Conservation (phyloP, 345 rosid genomes). For the Syzygium aromaticum region DNA sequence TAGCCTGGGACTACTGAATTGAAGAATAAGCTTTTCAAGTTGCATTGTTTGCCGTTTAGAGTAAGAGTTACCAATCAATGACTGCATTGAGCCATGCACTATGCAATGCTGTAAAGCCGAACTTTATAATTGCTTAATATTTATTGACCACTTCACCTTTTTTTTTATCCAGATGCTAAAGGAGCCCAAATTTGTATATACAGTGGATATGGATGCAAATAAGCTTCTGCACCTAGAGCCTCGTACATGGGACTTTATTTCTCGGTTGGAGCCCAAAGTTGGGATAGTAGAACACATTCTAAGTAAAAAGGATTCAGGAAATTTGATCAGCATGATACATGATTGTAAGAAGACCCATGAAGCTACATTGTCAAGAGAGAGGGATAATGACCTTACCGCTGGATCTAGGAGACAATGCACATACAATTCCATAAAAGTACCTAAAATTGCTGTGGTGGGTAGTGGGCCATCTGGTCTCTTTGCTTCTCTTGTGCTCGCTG, state of each 20-base stretch:
- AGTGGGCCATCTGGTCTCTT: slow-evolving; percentile 94
- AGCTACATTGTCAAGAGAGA: slow-evolving; percentile 6
- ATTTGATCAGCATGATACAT: slow-evolving; percentile 50
- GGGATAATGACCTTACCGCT: slow-evolving; percentile 2
- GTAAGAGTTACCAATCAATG: background rate
- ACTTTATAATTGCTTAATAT: background rate
- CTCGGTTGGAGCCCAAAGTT: slow-evolving; percentile 54
- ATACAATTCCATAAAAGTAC: slow-evolving; percentile 27
- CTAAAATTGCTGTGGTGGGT: slow-evolving; percentile 73
- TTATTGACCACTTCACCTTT: background rate
- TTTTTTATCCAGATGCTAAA: slow-evolving; percentile 40
- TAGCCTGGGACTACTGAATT: background rate
- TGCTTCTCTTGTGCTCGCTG: slow-evolving; percentile 90
- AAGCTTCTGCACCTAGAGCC: slow-evolving; percentile 78
- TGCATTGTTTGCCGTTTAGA: background rate
- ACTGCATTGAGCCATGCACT: background rate
- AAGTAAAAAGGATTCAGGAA: slow-evolving; percentile 34
- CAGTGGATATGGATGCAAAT: slow-evolving; percentile 72
- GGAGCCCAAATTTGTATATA: slow-evolving; percentile 89
- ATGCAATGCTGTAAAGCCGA: background rate
- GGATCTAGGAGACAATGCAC: slow-evolving; percentile 14
- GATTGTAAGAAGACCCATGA: slow-evolving; percentile 22
- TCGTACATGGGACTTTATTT: slow-evolving; percentile 74
- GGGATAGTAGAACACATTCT: slow-evolving; percentile 60
- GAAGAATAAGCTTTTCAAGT: background rate